phyloP scores from a whole-genome alignment of 2,329 filamentous ascomycete species.

The Neopestalotiopsis clavispora region DNA sequence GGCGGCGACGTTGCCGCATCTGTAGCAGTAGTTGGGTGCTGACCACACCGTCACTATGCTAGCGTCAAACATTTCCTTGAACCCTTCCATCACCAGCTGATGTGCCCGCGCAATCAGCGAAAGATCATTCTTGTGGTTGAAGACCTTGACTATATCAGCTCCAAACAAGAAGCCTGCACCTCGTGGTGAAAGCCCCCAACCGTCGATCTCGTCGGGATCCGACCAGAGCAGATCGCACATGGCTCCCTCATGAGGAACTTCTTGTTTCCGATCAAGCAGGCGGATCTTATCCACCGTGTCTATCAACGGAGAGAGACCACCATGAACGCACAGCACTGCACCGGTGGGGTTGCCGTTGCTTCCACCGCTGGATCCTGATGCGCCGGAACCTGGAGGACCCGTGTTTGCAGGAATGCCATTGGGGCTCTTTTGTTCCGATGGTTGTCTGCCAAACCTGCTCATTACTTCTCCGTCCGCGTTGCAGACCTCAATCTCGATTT shows the following conservation, averaged over 20 bases:
- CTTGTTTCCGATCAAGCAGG: constrained; percentile 93
- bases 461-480: constrained; percentile 83
- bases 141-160: constrained; percentile 91
- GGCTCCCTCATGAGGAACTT: constrained; percentile 96
- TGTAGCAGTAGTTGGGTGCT: constrained; percentile 95
- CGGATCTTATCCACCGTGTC: constrained; percentile 96
- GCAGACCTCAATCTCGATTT: constrained; percentile 91
- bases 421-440: constrained; percentile 33
- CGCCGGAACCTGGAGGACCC: constrained; percentile 80
- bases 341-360: constrained; percentile 73
- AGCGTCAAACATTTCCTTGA: constrained; percentile 98
- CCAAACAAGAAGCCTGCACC: constrained; percentile 96
- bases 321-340: constrained; percentile 93
- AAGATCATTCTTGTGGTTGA: constrained; percentile 93
- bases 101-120: constrained; percentile 92
- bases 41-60: constrained; percentile 99
- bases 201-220: constrained; percentile 96
- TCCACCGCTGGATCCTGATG: constrained; percentile 70
- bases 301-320: constrained; percentile 87
- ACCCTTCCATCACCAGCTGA: constrained; percentile 98
- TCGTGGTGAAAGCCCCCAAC: constrained; percentile 92
- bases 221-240: constrained; percentile 99
- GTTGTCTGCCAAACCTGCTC: constrained; percentile 67
- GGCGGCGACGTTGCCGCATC: constrained; percentile 93
- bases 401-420: constrained; percentile 54